Conservation (phyloP, 2,329 filamentous ascomycete species). For the Aspergillus quadricinctus region DNA sequence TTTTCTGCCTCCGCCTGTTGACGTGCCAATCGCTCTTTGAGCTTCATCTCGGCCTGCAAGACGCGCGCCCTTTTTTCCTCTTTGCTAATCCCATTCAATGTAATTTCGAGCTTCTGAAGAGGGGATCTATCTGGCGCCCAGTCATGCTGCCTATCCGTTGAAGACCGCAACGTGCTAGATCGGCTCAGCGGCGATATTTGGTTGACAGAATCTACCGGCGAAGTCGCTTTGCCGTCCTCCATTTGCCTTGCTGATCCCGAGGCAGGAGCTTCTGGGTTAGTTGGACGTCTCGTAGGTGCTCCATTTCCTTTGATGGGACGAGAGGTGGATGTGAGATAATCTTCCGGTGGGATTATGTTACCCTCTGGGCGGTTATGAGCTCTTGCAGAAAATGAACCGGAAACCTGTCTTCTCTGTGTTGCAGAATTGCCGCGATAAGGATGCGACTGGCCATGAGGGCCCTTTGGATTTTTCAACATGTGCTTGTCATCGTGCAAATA, state of each 20-base stretch:
- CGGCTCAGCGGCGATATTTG: conserved; percentile 23
- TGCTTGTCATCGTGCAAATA: conserved; percentile 11
- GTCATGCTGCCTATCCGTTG: conserved; percentile 34
- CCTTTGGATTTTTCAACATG: conserved; percentile 56
- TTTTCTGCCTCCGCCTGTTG: conserved; percentile 14
- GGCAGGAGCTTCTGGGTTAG: background rate
- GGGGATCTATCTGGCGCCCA: conserved; percentile 82
- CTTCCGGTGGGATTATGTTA: conserved; percentile 6
- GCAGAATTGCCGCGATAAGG: conserved; percentile 36
- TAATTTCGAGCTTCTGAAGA: conserved; percentile 86
- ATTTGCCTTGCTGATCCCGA: conserved; percentile 3
- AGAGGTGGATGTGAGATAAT: background rate
- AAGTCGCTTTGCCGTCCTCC: conserved; percentile 6
- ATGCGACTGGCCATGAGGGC: conserved; percentile 36
- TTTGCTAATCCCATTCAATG: conserved; percentile 87
- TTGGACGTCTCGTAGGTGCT: background rate
- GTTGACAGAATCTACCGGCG: conserved; percentile 15
- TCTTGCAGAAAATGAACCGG: conserved; percentile 25
- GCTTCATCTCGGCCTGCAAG: conserved; percentile 72
- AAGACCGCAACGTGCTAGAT: conserved; percentile 29
- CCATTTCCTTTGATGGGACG: background rate
- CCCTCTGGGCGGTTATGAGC: conserved; percentile 14
- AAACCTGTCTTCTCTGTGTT: conserved; percentile 7
- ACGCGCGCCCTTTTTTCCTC: conserved; percentile 87
- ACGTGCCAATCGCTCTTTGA: conserved; percentile 52